Evolutionary conservation across 345 rosid species (phyloP).

Genomic region (Eucalyptus grandis): DNA sequence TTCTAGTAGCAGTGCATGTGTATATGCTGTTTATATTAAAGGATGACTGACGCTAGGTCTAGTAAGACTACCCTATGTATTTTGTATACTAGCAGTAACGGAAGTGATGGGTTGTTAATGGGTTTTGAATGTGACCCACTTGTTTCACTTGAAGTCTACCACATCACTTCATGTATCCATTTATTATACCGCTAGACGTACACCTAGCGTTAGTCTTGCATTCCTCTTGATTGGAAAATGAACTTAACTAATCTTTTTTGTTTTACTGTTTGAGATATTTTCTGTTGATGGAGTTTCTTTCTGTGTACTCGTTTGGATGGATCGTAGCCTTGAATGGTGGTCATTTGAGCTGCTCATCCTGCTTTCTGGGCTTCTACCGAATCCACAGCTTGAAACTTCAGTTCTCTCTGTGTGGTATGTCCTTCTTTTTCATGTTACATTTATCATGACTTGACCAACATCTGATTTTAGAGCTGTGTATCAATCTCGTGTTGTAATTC

Average conservation of each 20-base stretch:
- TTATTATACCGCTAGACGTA: neutral
- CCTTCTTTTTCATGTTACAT: too few species aligned
- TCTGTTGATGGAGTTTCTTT: neutral
- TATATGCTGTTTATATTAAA: neutral
- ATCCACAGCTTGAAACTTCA: too few species aligned
- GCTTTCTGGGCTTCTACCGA: neutral
- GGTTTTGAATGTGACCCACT: neutral
- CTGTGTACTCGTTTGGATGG: neutral
- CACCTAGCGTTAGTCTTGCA: neutral
- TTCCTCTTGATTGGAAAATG: neutral
- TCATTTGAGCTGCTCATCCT: slow-evolving; percentile 75
- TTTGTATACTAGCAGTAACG: neutral
- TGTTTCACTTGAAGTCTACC: neutral
- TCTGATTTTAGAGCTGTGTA: too few species aligned
- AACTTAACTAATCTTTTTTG: neutral
- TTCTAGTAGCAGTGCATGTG: neutral
- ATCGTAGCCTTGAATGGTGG: slow-evolving; percentile 91
- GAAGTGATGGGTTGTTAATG: neutral
- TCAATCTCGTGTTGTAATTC: too few species aligned
- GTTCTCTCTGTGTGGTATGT: too few species aligned
- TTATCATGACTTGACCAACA: too few species aligned
- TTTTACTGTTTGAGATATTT: neutral
- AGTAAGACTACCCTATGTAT: neutral
- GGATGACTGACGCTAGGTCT: neutral
- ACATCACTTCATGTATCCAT: neutral